Evolutionary conservation across 495 filamentous ascomycete genomes (phyloP), one percentile per base, ranked within the genome.

Genomic region (Neurospora pannonica): DNA sequence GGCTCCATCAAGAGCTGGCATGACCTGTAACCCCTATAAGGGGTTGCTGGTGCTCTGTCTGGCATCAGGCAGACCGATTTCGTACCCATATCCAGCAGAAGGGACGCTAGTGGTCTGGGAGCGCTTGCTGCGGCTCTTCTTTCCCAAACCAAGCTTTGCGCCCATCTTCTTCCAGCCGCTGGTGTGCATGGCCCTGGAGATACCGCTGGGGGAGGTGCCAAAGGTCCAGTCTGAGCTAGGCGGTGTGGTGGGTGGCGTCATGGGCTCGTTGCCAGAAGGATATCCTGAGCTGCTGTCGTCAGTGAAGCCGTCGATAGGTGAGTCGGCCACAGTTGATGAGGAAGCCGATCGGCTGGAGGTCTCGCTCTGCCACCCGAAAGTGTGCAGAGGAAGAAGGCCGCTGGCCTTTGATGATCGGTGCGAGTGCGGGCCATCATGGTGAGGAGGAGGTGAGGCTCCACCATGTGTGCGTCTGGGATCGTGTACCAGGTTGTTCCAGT

Each of bases 221-320:
- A 82, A 88, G 75, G 81, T 88, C 86, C 80, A 88, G 84, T 89
- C 85, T 0, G 86, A 86, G 28, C 90, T 92, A 7, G 94, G 93
- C 10, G 94, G 94, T 6, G 94, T 95, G 9, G 90, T 94, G 3
- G 94, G 94, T 19, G 94, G 94, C n/a, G 94, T 97, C 91, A 96
- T 94, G 0, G 91, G 93, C 76, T 93, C 92, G 67, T 82, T 79
- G 13, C 76, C 81, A 6, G 85, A 79, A 38, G 87, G 85, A 11
- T 89, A 89, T 36, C 83, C 83, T 24, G 87, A 84, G 60, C 85
- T 85, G 73, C 84, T 88, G 74, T 89, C 88, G 74, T 86, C 88
- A 11, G 82, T 85, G 73, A 87, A 77, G 62, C 82, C 76, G 67
- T 38, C 81, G 74, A 81, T 81, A 34, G 78, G 77, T n/a, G 85